Conservation (phyloP, 805 yeast species). For the Wickerhamomyces pijperi region DNA sequence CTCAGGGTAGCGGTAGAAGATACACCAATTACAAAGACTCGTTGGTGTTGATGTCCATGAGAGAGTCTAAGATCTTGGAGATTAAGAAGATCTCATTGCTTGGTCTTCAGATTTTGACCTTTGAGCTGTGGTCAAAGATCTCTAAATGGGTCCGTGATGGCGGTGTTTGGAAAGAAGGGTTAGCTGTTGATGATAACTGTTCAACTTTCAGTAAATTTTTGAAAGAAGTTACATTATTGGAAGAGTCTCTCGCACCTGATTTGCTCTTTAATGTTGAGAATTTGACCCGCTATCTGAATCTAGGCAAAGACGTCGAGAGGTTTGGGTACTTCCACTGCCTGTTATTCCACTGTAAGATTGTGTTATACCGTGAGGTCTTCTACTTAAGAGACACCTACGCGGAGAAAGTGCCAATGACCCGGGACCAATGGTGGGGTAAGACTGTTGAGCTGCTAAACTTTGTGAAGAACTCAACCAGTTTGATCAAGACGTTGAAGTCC, state of each 20-base stretch:
- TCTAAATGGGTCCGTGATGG: conserved; percentile 29
- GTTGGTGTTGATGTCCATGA: neutral
- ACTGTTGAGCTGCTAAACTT: conserved; percentile 16
- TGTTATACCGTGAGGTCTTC: conserved; percentile 25
- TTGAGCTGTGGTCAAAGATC: conserved; percentile 27
- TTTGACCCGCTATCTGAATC: conserved; percentile 22
- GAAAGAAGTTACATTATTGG: conserved; percentile 16
- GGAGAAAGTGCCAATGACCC: conserved; percentile 2
- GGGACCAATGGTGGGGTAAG: conserved; percentile 23
- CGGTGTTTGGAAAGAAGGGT: conserved; percentile 20
- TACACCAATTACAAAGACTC: conserved; percentile 4
- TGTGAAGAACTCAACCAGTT: conserved; percentile 17
- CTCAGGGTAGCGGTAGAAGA: conserved; percentile 17
- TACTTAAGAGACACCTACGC: conserved; percentile 12
- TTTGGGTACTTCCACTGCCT: conserved; percentile 27
- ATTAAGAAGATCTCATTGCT: conserved; percentile 12
- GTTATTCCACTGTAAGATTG: conserved; percentile 22
- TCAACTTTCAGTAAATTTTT: conserved; percentile 20
- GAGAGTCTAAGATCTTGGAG: neutral
- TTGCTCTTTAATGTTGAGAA: conserved; percentile 18
- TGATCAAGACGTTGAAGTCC: conserved; percentile 18
- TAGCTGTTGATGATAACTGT: conserved; percentile 20
- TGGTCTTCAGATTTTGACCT: conserved; percentile 21
- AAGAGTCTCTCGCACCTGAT: conserved; percentile 17
- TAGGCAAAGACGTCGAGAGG: conserved; percentile 20